Percentiles rank a stretch among this genome's conserved stretches.
Evolutionary conservation across 129 eudicot genomes (phyloP).

Genomic region (Helichrysum umbraculigerum): DNA sequence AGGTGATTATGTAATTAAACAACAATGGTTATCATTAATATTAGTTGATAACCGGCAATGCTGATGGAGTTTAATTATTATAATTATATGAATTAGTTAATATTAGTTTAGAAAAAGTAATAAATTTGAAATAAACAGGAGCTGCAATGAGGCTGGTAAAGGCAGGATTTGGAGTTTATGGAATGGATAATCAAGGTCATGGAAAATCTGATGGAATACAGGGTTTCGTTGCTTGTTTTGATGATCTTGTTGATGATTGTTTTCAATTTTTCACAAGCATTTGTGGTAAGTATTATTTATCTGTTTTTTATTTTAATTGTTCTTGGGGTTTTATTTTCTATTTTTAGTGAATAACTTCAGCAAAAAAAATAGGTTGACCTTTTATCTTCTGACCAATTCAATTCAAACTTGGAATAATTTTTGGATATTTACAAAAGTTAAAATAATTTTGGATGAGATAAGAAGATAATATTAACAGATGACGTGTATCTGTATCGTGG

Average conservation of each 20-base stretch:
- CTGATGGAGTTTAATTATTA: not conserved
- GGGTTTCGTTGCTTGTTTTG: constrained; percentile 59
- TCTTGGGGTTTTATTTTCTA: constrained; percentile 14
- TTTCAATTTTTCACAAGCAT: constrained; percentile 55
- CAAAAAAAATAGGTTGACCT: not conserved
- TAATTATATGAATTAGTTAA: too few species aligned
- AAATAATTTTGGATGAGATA: not conserved
- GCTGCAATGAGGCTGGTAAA: constrained; percentile 64
- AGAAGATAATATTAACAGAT: not conserved
- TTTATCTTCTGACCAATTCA: constrained; percentile 20
- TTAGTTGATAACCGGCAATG: not conserved
- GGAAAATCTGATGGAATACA: constrained; percentile 79
- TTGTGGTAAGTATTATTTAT: constrained; percentile 49
- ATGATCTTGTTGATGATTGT: constrained; percentile 64
- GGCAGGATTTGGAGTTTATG: constrained; percentile 72
- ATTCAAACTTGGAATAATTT: constrained; percentile 6
- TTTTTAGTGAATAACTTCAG: not conserved
- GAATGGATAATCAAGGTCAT: constrained; percentile 81
- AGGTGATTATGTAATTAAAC: constrained; percentile 37
- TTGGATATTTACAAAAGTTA: not conserved
- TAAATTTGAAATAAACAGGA: constrained; percentile 32
- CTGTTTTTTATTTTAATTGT: not conserved
- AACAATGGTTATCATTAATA: not conserved
- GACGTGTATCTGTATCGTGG: too few species aligned
- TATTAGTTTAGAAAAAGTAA: too few species aligned